A percentile compares a stretch with the other conserved stretches of the same genome.
phyloP scores from a whole-genome alignment of 2,329 filamentous ascomycete genomes.

The Aspergillus sp. region DNA sequence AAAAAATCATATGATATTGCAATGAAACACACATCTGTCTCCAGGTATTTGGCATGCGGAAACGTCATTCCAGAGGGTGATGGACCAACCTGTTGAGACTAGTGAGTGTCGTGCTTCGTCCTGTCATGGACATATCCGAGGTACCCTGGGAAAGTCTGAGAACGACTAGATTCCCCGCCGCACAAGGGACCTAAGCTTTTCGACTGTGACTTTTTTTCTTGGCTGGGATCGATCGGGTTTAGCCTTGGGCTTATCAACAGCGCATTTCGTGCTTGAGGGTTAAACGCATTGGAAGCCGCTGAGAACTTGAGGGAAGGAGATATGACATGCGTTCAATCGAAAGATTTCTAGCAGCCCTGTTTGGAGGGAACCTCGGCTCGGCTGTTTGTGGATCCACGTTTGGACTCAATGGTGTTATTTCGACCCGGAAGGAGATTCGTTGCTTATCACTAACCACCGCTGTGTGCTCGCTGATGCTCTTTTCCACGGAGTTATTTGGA shows the following conservation, averaged over 20 bases:
- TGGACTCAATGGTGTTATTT: background rate
- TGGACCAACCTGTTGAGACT: conserved; percentile 1
- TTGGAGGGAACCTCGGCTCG: background rate
- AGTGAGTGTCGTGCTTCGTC: background rate
- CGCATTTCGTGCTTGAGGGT: background rate
- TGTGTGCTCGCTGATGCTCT: conserved; percentile 62
- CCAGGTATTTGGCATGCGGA: background rate
- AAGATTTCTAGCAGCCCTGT: background rate
- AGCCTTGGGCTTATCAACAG: background rate
- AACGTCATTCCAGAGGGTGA: background rate
- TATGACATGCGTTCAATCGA: background rate
- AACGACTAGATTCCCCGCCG: background rate
- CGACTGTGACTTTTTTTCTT: background rate
- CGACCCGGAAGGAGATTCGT: background rate
- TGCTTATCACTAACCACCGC: conserved; percentile 43
- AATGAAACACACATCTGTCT: background rate
- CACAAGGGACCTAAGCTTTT: background rate
- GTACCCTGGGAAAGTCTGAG: conserved; percentile 9
- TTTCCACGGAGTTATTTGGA: conserved; percentile 24
- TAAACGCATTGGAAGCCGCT: background rate
- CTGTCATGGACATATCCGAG: conserved; percentile 2
- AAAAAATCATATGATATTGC: conserved; percentile 16
- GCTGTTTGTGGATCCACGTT: background rate
- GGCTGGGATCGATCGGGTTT: background rate
- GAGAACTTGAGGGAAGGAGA: background rate